Base-by-base conservation (phyloP, 371 early-diverging fungal genomes). In the Apophysomyces elegans region DNA sequence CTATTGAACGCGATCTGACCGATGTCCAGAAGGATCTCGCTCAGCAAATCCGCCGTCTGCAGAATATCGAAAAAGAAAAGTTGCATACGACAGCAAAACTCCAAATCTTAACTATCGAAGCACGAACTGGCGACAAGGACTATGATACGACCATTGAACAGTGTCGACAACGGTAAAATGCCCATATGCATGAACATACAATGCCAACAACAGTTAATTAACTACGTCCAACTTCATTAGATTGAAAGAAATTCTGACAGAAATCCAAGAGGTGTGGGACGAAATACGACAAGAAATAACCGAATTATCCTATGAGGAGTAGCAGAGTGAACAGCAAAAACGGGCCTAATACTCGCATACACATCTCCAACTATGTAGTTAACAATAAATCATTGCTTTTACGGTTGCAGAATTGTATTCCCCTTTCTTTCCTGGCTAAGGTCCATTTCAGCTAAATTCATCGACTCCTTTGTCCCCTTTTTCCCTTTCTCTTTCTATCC, bases 271-370 rank as follows among this genome's bases (percentile, higher is more conserved):
- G n/a, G 56, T 75, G 14, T 77, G 74, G 76, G 79, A 79, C 65
- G 82, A 77, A 11, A 65, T 81, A 47, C 69, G 79, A 50, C 73
- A 79, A 58, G 82, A 79, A 67, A 70, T 70, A 32, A 64, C 76
- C 32, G 75, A 77, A 50, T 61, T 75, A 16, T 43, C 76, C 32
- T 59, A 47, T 36, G 41, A 26, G 32, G 32, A 26, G 32, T 26
- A 26, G 32, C 45, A 58, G 54, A 50, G 16, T 26, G 21, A 50
- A 50, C 11, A 47, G 16, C 13, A 18, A 47, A 47, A 47, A 47
- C 3, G 4, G 47, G 41, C 41, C 1, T 41, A 5, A 41, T 41
- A 41, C 3, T 1, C 32, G 32, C 32, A 26, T 26, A 26, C 32
- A 26, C 32, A 26, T 26, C 32, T 26, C 32, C 32, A 26, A 26